Evolutionary conservation across 257 asterid genomes (phyloP), one percentile per base, ranked within the genome.

Genomic region (Asclepias syriaca): DNA sequence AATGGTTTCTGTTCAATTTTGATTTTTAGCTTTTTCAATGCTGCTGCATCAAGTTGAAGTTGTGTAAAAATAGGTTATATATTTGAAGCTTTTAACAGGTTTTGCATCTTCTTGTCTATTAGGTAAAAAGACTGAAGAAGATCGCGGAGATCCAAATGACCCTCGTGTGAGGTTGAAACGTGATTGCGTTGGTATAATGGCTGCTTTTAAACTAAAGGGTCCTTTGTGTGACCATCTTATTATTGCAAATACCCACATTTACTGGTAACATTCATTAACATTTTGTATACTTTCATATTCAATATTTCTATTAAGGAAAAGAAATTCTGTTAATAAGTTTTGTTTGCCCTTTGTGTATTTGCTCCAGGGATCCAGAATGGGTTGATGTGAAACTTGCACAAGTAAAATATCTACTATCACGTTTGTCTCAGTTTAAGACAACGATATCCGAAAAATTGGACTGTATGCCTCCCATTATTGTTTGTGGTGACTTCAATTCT

Each of bases 401-500:
- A 80, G 97, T 88, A 70, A 83, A 78, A 81, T 94, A 89, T 80
- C 82, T 94, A 77, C 89, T 91, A 29, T 86, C 93, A 19, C 95
- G 97, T 64, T 82, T 94, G 67, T 87, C 85, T 12, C 83, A 64
- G 74, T 94, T 91, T 85, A 85, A 85, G 78, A 77, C 59, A 21
- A 73, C 78, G 29, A 95, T 91, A 21, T 79, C 91, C 0, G 69
- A 81, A 72, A 84, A 87, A 82, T 77, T 85, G 73, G 86, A 82
- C 66, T 87, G 96, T 79, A 76, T 76, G 1, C 95, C 98, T 76
- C 79, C 93, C 37, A 45, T 88, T 71, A 65, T 91, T 55, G 84
- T 94, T 54, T 85, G 96, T 18, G 96, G 98, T 32, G 98, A 94
- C 82, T 94, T 94, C 87, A 94, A 94, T 74, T 91, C 97, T 9